These are phyloP conservation scores for Kurtzmaniella quercitrusa DNA, from an alignment of 1,139 yeast genomes.

Conservation along the genomic window DNA sequence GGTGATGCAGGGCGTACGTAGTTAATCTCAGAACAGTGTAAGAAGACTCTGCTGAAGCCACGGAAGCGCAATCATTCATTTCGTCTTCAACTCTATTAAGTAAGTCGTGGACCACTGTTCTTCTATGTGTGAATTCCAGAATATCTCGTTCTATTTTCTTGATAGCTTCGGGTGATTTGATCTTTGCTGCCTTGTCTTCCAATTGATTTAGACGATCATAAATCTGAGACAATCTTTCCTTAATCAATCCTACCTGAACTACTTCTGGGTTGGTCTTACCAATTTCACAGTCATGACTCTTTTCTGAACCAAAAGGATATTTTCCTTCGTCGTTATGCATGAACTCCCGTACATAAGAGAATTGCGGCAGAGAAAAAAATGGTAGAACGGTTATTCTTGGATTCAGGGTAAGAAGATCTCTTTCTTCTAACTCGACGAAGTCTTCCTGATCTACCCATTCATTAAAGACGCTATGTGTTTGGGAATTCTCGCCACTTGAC, in stretches of 20 bases:
- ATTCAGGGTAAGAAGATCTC: slow-evolving; percentile 39
- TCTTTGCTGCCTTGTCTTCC: slow-evolving; percentile 7
- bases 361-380: slow-evolving; percentile 68
- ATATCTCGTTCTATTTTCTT: slow-evolving; percentile 11
- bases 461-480: background rate
- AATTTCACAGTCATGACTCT: slow-evolving; percentile 64
- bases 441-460: slow-evolving; percentile 80
- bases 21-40: slow-evolving; percentile 13
- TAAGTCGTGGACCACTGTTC: slow-evolving; percentile 12
- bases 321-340: slow-evolving; percentile 45
- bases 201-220: slow-evolving; percentile 17
- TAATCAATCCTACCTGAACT: slow-evolving; percentile 44
- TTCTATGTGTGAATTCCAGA: slow-evolving; percentile 7
- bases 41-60: slow-evolving; percentile 15
- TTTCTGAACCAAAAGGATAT: slow-evolving; percentile 66
- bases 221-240: slow-evolving; percentile 25
- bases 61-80: slow-evolving; percentile 10
- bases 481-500: background rate
- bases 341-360: slow-evolving; percentile 67
- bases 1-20: slow-evolving; percentile 22
- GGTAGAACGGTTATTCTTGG: slow-evolving; percentile 63
- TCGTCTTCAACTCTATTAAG: background rate
- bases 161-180: background rate
- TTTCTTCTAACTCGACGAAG: slow-evolving; percentile 66
- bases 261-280: slow-evolving; percentile 53